Conservation (phyloP, 2,329 filamentous ascomycete species). For the Tolypocladium album region DNA sequence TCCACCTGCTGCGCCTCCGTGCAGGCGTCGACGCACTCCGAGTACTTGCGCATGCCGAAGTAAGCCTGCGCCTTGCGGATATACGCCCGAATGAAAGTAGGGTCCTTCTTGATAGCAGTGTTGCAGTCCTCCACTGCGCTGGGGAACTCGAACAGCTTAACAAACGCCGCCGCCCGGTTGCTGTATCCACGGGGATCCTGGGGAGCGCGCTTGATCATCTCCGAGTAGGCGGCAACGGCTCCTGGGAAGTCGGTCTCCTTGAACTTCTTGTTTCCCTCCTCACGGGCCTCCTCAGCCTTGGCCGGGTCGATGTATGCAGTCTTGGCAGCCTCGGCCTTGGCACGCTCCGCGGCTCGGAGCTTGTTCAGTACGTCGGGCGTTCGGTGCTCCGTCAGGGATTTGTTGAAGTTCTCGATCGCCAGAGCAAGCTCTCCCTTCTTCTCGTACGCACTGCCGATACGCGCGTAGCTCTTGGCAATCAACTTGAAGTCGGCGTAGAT, state of each 20-base stretch:
- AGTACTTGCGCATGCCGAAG: slow-evolving; percentile 97
- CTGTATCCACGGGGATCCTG: slow-evolving; percentile 90
- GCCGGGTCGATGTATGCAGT: slow-evolving; percentile 77
- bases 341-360: slow-evolving; percentile 81
- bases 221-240: slow-evolving; percentile 84
- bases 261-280: slow-evolving; percentile 93
- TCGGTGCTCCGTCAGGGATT: slow-evolving; percentile 90
- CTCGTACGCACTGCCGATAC: slow-evolving; percentile 90
- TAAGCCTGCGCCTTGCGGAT: slow-evolving; percentile 93
- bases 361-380: slow-evolving; percentile 90
- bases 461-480: slow-evolving; percentile 95
- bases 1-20: slow-evolving; percentile 72
- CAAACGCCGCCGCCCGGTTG: slow-evolving; percentile 92
- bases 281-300: slow-evolving; percentile 91
- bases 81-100: slow-evolving; percentile 89
- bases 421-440: slow-evolving; percentile 69
- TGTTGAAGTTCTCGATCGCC: slow-evolving; percentile 85
- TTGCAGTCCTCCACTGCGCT: slow-evolving; percentile 89
- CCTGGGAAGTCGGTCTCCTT: slow-evolving; percentile 94
- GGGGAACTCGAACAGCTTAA: slow-evolving; percentile 94
- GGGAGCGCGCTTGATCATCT: slow-evolving; percentile 95
- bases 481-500: slow-evolving; percentile 95
- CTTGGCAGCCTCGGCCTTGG: slow-evolving; percentile 65
- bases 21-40: slow-evolving; percentile 84
- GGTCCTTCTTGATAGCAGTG: slow-evolving; percentile 79